Conservation (phyloP, 257 asterid species). For the Fraxinus excelsior region DNA sequence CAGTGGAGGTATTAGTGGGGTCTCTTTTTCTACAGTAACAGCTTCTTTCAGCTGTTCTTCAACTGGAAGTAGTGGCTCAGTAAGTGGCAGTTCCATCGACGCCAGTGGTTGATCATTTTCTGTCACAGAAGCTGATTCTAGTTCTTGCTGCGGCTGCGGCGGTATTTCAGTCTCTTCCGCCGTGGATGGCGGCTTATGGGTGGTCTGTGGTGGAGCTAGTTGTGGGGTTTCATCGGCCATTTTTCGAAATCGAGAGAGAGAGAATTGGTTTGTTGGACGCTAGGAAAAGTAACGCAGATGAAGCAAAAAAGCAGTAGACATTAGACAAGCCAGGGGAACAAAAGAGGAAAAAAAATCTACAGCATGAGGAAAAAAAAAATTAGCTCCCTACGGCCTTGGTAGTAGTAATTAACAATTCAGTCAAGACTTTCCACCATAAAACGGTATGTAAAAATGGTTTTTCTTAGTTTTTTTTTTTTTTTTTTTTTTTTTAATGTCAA, state of each 20-base stretch:
- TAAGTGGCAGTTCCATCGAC: conserved; percentile 30
- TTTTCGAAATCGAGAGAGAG: not conserved
- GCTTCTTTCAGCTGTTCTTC: conserved; percentile 38
- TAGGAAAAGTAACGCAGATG: not conserved
- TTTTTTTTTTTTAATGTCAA: too few species aligned
- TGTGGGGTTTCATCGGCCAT: conserved; percentile 61
- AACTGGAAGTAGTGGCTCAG: conserved; percentile 25
- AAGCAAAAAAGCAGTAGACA: not conserved
- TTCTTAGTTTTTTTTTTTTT: too few species aligned
- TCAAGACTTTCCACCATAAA: not conserved
- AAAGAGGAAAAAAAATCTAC: too few species aligned
- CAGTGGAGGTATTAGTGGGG: conserved; percentile 42
- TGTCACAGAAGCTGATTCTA: conserved; percentile 20
- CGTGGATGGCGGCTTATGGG: conserved; percentile 30
- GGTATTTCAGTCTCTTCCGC: conserved; percentile 22
- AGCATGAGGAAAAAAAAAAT: too few species aligned
- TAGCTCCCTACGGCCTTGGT: not conserved
- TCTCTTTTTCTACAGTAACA: conserved; percentile 48
- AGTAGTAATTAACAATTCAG: not conserved
- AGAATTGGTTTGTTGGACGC: not conserved
- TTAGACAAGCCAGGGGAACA: too few species aligned
- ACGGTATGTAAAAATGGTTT: too few species aligned
- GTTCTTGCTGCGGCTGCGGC: not conserved
- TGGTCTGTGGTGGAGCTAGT: conserved; percentile 21
- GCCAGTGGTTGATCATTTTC: conserved; percentile 58